Percentiles rank a stretch among this genome's conserved stretches.
These are phyloP conservation scores for Euclidium syriacum DNA, from an alignment of 345 rosid species.

Conservation along the genomic window DNA sequence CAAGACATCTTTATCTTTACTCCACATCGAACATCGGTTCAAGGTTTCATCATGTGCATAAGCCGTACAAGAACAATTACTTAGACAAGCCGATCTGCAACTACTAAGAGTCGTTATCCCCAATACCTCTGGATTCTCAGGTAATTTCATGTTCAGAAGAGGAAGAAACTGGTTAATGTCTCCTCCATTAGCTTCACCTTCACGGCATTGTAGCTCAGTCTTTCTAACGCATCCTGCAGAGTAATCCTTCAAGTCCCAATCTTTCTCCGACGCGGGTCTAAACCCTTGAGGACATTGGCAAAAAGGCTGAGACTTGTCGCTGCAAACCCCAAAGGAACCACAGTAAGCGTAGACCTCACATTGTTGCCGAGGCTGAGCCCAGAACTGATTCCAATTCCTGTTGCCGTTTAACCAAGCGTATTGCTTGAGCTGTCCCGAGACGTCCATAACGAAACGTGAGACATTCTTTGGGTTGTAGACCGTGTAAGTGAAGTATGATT, in stretches of 20 bases:
- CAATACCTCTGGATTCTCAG: slow-evolving; percentile 4
- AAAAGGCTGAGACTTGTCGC: slow-evolving; percentile 34
- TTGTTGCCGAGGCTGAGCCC: slow-evolving; percentile 65
- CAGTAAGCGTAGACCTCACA: slow-evolving; percentile 71
- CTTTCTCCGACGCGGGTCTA: slow-evolving; percentile 16
- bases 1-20: slow-evolving; percentile 41
- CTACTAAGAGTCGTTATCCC: slow-evolving; percentile 18
- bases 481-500: slow-evolving; percentile 61
- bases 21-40: slow-evolving; percentile 50
- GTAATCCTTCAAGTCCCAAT: slow-evolving; percentile 51
- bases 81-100: slow-evolving; percentile 45
- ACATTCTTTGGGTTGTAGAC: slow-evolving; percentile 17
- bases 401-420: slow-evolving; percentile 30
- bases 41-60: slow-evolving; percentile 41
- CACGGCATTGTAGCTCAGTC: slow-evolving; percentile 41
- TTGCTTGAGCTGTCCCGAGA: slow-evolving; percentile 59
- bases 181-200: slow-evolving; percentile 9
- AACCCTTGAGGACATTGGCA: slow-evolving; percentile 56
- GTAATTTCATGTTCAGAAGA: slow-evolving; percentile 21
- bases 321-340: slow-evolving; percentile 65
- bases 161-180: slow-evolving; percentile 31
- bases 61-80: slow-evolving; percentile 61
- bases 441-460: slow-evolving; percentile 49
- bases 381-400: slow-evolving; percentile 54
- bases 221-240: slow-evolving; percentile 60